Conservation (phyloP, 1,284 basidiomycete genomes). For the Moesziomyces antarcticus region DNA sequence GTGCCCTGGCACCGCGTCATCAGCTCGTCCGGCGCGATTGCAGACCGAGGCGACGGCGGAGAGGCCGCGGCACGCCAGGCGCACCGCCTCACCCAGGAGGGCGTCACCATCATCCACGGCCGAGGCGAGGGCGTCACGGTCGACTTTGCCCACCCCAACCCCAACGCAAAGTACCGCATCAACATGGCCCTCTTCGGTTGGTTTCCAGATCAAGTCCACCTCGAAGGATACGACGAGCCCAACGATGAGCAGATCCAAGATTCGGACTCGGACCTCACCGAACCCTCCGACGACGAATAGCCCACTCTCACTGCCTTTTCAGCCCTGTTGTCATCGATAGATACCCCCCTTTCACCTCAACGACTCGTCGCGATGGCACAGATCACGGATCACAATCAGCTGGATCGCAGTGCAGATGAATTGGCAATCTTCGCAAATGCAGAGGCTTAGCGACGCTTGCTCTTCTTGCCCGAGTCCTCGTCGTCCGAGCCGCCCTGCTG, state of each 20-base stretch:
- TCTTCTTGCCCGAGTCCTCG: slow-evolving; percentile 40
- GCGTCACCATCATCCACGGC: slow-evolving; percentile 50
- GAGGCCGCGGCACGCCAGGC: slow-evolving; percentile 58
- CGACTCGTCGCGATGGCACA: no score
- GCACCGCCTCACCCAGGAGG: slow-evolving; percentile 46
- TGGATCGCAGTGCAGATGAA: no score
- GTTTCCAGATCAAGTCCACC: slow-evolving; percentile 43
- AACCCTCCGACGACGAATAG: slow-evolving; percentile 17
- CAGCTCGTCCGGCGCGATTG: slow-evolving; percentile 57
- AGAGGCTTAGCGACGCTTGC: slow-evolving; percentile 37
- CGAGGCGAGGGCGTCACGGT: slow-evolving; percentile 38
- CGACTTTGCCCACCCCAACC: slow-evolving; percentile 39
- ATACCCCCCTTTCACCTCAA: neutral
- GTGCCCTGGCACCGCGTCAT: slow-evolving; percentile 65
- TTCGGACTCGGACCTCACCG: slow-evolving; percentile 26
- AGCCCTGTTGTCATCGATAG: neutral
- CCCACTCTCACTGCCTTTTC: neutral
- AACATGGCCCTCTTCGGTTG: slow-evolving; percentile 41
- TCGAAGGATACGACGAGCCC: slow-evolving; percentile 34
- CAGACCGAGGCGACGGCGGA: slow-evolving; percentile 65
- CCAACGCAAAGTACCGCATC: slow-evolving; percentile 44
- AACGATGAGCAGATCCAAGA: neutral
- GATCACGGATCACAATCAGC: no score
- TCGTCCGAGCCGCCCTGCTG: slow-evolving; percentile 54
- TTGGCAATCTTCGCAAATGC: no score